Evolutionary conservation across 257 asterid species (phyloP).

Genomic region (Oldenlandia corymbosa): DNA sequence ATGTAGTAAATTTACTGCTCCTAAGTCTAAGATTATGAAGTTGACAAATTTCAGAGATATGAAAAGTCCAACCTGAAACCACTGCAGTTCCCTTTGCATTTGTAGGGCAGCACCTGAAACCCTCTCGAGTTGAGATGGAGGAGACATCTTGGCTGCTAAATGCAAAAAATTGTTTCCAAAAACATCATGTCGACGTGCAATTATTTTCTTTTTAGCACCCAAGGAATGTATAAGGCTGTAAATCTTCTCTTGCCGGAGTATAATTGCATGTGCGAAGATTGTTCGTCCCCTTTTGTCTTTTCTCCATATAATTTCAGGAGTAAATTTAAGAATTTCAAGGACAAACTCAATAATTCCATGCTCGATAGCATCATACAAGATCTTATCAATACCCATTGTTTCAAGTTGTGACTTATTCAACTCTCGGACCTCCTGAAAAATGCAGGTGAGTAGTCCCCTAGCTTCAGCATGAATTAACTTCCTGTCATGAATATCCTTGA

Average conservation of each 20-base stretch:
- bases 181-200: conserved; percentile 8
- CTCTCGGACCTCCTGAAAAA: conserved; percentile 23
- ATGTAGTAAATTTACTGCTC: background rate
- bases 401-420: conserved; percentile 21
- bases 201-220: conserved; percentile 16
- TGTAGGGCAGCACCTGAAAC: conserved; percentile 36
- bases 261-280: conserved; percentile 26
- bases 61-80: conserved; percentile 28
- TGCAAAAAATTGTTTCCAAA: conserved; percentile 28
- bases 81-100: conserved; percentile 33
- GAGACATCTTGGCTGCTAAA: conserved; percentile 31
- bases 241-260: conserved; percentile 25
- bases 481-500: conserved; percentile 26
- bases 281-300: conserved; percentile 1
- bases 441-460: conserved; percentile 18
- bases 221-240: conserved; percentile 17
- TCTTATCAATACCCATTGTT: conserved; percentile 31
- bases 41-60: background rate
- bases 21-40: background rate
- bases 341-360: conserved; percentile 28
- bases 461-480: conserved; percentile 31
- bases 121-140: conserved; percentile 10
- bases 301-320: conserved; percentile 22
- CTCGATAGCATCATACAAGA: conserved; percentile 31
- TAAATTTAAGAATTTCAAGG: conserved; percentile 3